Conservation (phyloP, 768 basidiomycete genomes). For the Roridomyces roridus region DNA sequence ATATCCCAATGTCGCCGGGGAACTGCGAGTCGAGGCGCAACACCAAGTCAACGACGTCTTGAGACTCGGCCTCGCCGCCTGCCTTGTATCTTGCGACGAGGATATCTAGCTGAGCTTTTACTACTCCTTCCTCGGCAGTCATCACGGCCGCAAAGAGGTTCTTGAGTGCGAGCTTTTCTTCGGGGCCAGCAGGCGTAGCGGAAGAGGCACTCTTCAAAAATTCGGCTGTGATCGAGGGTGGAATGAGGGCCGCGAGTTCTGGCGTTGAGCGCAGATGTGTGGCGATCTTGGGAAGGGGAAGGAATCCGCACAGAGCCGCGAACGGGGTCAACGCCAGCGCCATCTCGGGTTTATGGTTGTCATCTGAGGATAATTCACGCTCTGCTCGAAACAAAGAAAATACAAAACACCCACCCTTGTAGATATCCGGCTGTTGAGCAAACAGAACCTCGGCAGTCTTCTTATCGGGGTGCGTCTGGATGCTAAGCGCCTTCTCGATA, state of each 20-base stretch:
- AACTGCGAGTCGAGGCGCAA: conserved; percentile 72
- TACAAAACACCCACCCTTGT: conserved; percentile 72
- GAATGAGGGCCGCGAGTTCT: conserved; percentile 79
- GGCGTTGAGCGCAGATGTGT: conserved; percentile 69
- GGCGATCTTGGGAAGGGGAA: conserved; percentile 78
- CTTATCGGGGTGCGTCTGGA: conserved; percentile 94
- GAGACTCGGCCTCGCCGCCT: conserved; percentile 47
- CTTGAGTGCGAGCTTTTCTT: conserved; percentile 69
- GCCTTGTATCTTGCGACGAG: conserved; percentile 70
- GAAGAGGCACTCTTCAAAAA: conserved; percentile 58
- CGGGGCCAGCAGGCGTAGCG: conserved; percentile 46
- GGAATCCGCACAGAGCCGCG: conserved; percentile 91
- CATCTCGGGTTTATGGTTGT: conserved; percentile 99
- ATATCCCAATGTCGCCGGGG: conserved; percentile 91
- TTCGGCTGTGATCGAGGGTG: conserved; percentile 51
- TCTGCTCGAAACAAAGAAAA: neutral
- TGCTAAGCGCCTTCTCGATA: conserved; percentile 87
- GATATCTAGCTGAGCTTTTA: conserved; percentile 58
- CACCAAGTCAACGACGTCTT: conserved; percentile 66
- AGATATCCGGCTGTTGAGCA: conserved; percentile 75
- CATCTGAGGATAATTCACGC: conserved; percentile 55
- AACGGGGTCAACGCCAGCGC: conserved; percentile 95
- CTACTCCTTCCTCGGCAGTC: conserved; percentile 64
- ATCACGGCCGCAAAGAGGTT: conserved; percentile 85
- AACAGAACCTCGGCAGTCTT: conserved; percentile 74